Evolutionary conservation across 129 eudicot genomes (phyloP).

Genomic region (Flaveria trinervia): DNA sequence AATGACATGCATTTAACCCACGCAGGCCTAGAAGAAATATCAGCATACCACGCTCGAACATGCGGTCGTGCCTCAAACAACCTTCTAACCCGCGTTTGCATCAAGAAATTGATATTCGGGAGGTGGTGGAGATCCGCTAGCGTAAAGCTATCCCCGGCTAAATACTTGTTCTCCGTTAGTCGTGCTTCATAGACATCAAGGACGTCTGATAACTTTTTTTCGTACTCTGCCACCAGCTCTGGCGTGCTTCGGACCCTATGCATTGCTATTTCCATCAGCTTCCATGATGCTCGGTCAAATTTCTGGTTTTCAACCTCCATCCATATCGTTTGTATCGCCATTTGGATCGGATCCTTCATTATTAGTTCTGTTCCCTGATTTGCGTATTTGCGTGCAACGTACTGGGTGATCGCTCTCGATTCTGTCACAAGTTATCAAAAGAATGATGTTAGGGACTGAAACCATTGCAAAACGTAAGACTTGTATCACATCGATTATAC

Average conservation of each 20-base stretch:
- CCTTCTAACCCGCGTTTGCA: slow-evolving; percentile 37
- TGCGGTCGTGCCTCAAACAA: slow-evolving; percentile 53
- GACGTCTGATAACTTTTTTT: slow-evolving; percentile 40
- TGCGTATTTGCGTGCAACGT: slow-evolving; percentile 47
- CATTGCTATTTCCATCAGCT: slow-evolving; percentile 30
- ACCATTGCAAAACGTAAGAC: too few species aligned
- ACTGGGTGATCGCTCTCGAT: slow-evolving; percentile 51
- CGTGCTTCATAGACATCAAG: slow-evolving; percentile 56
- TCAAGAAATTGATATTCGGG: slow-evolving; percentile 38
- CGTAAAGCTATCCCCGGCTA: slow-evolving; percentile 52
- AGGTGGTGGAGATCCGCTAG: slow-evolving; percentile 55
- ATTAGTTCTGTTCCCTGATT: slow-evolving; percentile 46
- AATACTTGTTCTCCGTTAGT: slow-evolving; percentile 42
- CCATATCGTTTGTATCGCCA: slow-evolving; percentile 40
- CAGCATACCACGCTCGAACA: slow-evolving; percentile 51
- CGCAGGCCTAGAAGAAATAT: slow-evolving; percentile 57
- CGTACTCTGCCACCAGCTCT: slow-evolving; percentile 30
- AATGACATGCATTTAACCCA: slow-evolving; percentile 45
- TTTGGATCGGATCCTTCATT: slow-evolving; percentile 39
- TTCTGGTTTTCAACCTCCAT: slow-evolving; percentile 37
- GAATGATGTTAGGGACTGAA: too few species aligned
- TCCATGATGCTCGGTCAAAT: slow-evolving; percentile 31
- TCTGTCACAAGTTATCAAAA: slow-evolving; percentile 28
- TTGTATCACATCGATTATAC: too few species aligned
- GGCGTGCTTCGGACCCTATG: slow-evolving; percentile 21